A percentile compares a stretch with the other conserved stretches of the same genome.
These are phyloP conservation scores for Penstemon eatonii DNA, from an alignment of 257 asterid genomes.

Conservation along the genomic window DNA sequence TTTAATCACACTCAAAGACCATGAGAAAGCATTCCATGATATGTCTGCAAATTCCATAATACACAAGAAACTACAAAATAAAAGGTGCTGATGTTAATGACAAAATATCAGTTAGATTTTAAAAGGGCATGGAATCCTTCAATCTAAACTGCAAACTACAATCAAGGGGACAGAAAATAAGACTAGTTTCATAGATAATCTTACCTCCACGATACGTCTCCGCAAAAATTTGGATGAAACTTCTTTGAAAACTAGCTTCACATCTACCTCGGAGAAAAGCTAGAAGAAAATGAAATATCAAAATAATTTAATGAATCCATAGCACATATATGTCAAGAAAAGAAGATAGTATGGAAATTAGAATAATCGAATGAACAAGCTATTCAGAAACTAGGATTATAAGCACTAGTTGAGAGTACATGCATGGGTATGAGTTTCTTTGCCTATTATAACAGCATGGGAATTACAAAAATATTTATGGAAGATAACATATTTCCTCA, in stretches of 20 bases:
- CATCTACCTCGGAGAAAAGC: slow-evolving; percentile 89
- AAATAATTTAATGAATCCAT: slow-evolving; percentile 9
- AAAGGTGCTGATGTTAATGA: slow-evolving; percentile 17
- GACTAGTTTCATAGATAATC: slow-evolving; percentile 21
- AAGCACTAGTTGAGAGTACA: slow-evolving; percentile 13
- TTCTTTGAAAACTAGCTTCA: slow-evolving; percentile 92
- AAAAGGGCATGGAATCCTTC: slow-evolving; percentile 9
- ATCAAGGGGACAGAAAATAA: slow-evolving; percentile 7
- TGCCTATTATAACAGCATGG: too few relatives aligned
- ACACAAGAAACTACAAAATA: slow-evolving; percentile 17
- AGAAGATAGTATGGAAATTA: background rate
- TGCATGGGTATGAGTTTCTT: too few relatives aligned
- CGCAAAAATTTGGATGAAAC: slow-evolving; percentile 81
- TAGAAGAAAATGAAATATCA: slow-evolving; percentile 30
- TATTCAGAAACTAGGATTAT: slow-evolving; percentile 1
- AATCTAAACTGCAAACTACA: slow-evolving; percentile 10
- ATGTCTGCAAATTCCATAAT: background rate
- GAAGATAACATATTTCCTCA: too few relatives aligned
- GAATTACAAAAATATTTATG: too few relatives aligned
- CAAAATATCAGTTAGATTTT: background rate
- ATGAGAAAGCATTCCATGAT: slow-evolving; percentile 16
- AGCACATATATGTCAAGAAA: slow-evolving; percentile 15
- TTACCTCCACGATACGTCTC: slow-evolving; percentile 91
- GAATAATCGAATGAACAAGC: slow-evolving; percentile 20
- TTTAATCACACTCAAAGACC: slow-evolving; percentile 10